Conservation (phyloP, 2,329 filamentous ascomycete species). For the Microsporum ferrugineum region DNA sequence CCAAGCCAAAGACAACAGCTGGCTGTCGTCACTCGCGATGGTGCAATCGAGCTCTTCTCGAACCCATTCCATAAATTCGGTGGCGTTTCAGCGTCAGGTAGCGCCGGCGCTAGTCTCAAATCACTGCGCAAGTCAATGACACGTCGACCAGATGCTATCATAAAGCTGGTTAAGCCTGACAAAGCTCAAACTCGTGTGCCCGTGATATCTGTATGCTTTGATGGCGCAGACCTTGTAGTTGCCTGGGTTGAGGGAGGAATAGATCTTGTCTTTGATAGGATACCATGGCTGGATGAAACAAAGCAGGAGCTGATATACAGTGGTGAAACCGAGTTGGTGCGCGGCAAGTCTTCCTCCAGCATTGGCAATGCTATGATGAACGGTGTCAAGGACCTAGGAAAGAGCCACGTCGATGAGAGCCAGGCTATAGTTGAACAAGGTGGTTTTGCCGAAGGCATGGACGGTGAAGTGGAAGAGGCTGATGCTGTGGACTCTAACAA, state of each 20-base stretch:
- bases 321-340: slow-evolving; percentile 36
- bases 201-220: slow-evolving; percentile 35
- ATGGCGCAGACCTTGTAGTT: slow-evolving; percentile 36
- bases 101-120: slow-evolving; percentile 32
- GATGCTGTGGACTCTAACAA: slow-evolving; percentile 20
- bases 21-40: slow-evolving; percentile 38
- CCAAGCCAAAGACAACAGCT: slow-evolving; percentile 32
- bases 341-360: slow-evolving; percentile 33
- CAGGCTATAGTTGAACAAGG: slow-evolving; percentile 43
- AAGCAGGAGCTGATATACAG: slow-evolving; percentile 35
- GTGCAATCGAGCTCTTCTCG: slow-evolving; percentile 40
- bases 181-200: slow-evolving; percentile 30
- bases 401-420: slow-evolving; percentile 47
- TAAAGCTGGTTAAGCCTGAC: slow-evolving; percentile 36
- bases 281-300: slow-evolving; percentile 37
- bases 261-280: slow-evolving; percentile 39
- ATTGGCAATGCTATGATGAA: slow-evolving; percentile 42
- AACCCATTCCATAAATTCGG: slow-evolving; percentile 34
- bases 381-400: slow-evolving; percentile 40
- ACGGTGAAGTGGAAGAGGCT: slow-evolving; percentile 22
- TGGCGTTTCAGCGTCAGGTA: slow-evolving; percentile 17
- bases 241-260: slow-evolving; percentile 41
- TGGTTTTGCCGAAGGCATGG: slow-evolving; percentile 35
- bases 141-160: slow-evolving; percentile 33
- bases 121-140: slow-evolving; percentile 36